A percentile compares a stretch with the other conserved stretches of the same genome.
Evolutionary conservation across 225 moss, liverwort and hornwort genomes (phyloP).

Genomic region (Sphagnum tenellum): DNA sequence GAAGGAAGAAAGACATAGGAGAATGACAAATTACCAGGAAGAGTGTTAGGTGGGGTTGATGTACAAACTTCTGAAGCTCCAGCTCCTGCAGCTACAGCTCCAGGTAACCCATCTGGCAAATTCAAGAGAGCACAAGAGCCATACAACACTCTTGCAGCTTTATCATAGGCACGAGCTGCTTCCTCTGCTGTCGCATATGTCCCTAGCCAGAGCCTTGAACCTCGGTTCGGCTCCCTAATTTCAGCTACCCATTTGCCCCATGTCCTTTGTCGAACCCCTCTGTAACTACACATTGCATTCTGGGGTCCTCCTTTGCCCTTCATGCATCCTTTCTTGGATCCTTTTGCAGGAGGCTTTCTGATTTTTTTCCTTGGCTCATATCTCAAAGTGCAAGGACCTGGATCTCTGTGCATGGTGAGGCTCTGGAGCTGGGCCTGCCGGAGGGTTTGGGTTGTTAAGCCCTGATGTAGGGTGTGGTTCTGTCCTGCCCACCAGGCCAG

Average conservation of each 20-base stretch:
- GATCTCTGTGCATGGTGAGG: conserved; percentile 4
- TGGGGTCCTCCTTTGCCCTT: conserved; percentile 69
- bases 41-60: too few species aligned
- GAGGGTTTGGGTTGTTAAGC: too few species aligned
- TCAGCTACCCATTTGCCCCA: conserved; percentile 75
- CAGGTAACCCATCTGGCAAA: conserved; percentile 19
- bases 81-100: too few species aligned
- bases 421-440: neutral
- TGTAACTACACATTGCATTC: conserved; percentile 53
- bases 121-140: conserved; percentile 55
- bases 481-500: conserved; percentile 57
- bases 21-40: too few species aligned
- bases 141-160: conserved; percentile 53
- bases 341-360: conserved; percentile 52
- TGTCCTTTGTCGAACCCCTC: conserved; percentile 54
- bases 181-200: conserved; percentile 64
- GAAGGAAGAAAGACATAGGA: too few species aligned
- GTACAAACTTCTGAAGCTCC: too few species aligned
- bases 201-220: conserved; percentile 59
- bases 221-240: conserved; percentile 66
- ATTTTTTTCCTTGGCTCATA: conserved; percentile 35
- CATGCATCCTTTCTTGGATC: conserved; percentile 77
- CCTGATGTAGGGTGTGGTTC: conserved; percentile 1
- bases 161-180: conserved; percentile 61
- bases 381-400: neutral